Percentiles rank a stretch among this genome's conserved stretches.
phyloP scores from a whole-genome alignment of 2,329 filamentous ascomycete species.

The Cercospora citrullina region DNA sequence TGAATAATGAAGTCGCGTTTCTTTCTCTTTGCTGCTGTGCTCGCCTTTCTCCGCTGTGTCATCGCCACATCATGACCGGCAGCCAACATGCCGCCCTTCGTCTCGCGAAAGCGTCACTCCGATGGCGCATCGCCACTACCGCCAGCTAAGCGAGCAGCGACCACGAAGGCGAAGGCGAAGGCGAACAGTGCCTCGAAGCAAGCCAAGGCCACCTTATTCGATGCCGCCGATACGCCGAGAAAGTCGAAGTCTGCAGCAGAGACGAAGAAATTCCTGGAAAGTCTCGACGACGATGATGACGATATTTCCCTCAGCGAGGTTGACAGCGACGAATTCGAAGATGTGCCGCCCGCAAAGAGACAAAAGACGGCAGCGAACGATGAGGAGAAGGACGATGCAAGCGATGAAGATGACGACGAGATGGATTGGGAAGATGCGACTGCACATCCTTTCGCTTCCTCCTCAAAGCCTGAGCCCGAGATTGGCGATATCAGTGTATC shows the following conservation, averaged over 20 bases:
- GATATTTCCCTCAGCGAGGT: conserved; percentile 45
- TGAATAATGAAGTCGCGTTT: conserved; percentile 11
- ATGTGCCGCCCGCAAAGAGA: conserved; percentile 46
- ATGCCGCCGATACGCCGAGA: conserved; percentile 45
- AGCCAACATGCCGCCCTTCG: conserved; percentile 63
- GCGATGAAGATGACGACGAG: conserved; percentile 56
- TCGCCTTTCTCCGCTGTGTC: neutral
- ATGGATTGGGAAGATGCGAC: conserved; percentile 60
- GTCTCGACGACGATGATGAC: conserved; percentile 42
- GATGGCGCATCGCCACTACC: conserved; percentile 47
- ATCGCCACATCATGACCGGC: neutral
- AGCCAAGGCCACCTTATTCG: conserved; percentile 46
- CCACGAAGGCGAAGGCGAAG: neutral
- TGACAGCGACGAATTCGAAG: conserved; percentile 53
- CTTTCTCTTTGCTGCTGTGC: neutral
- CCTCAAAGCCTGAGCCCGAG: conserved; percentile 29
- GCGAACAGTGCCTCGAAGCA: conserved; percentile 24
- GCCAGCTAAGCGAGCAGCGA: conserved; percentile 25
- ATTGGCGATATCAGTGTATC: conserved; percentile 39
- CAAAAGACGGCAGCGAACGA: conserved; percentile 41
- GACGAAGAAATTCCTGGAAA: conserved; percentile 40
- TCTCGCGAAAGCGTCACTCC: conserved; percentile 66
- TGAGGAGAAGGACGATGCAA: conserved; percentile 52
- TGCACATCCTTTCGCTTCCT: conserved; percentile 33
- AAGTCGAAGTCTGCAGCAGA: conserved; percentile 30